Base-by-base conservation (phyloP, 768 basidiomycete species). In the Sarcomyxa edulis region DNA sequence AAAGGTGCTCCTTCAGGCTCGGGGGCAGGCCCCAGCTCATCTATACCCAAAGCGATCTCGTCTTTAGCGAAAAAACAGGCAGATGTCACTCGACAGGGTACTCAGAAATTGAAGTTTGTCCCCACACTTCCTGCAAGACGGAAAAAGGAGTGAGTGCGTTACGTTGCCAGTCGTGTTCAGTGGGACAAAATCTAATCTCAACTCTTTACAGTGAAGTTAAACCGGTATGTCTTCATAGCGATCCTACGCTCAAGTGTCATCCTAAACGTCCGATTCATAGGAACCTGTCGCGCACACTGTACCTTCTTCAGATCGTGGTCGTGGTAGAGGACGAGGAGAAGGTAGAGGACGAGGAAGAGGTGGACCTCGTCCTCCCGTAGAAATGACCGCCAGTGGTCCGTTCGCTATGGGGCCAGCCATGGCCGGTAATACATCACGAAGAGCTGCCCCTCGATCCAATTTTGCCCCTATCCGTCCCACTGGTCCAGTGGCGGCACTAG, bases 361-460 rank as follows among this genome's bases (percentile, higher is more conserved):
- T 23, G 74, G 72, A 29, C 73, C 64, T 3, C 72, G 71, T 0
- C 62, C 80, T 32, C 59, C 72, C 2, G 65, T 65, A 6, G 81
- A 85, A 61, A 87, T 91, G 87, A 82, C 76, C 12, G 88, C 88
- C 1, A 88, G 84, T 51, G 88, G 88, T 3, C 88, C 88, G 10
- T 91, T 91, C 49, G 85, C 88, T 14, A 81, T 91, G 78, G 88
- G 88, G 15, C 88, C 88, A 23, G 70, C 84, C 16, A 68, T 85
- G 48, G 74, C 73, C 7, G 81, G 83, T 21, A 69, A 65, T 35
- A 72, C 62, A 42, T 66, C 68, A 10, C 72, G 76, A 36, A 67
- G 73, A 26, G 59, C 70, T 23, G 60, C 68, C 6, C 71, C 77
- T 12, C 75, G 73, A 15, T 70, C 81, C 12, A 75, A 75, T 48